Evolutionary conservation across 805 yeast genomes (phyloP).

Genomic region (Hanseniaspora taiwanica): DNA sequence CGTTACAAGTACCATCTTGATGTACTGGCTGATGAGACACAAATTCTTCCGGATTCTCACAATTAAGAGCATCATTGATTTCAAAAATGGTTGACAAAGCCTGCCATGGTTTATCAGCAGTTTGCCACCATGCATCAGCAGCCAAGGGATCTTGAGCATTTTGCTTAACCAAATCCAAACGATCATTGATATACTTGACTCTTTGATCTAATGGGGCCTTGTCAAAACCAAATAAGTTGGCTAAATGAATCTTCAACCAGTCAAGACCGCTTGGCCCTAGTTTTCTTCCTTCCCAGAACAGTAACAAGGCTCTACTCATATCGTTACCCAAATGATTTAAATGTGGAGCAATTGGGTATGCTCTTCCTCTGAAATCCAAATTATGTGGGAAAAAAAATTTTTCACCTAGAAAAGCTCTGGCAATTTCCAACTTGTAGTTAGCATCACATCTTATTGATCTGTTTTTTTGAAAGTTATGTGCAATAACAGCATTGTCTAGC

Average conservation of each 20-base stretch:
- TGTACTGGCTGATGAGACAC: constrained; percentile 68
- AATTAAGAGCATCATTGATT: constrained; percentile 42
- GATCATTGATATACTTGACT: constrained; percentile 42
- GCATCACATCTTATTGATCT: constrained; percentile 89
- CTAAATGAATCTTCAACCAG: constrained; percentile 68
- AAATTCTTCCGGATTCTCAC: constrained; percentile 51
- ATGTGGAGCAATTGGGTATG: constrained; percentile 70
- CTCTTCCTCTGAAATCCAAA: constrained; percentile 73
- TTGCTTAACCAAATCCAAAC: constrained; percentile 39
- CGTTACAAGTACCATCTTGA: constrained; percentile 82
- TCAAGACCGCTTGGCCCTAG: constrained; percentile 50
- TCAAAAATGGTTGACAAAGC: constrained; percentile 60
- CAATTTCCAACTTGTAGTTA: constrained; percentile 88
- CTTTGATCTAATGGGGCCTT: constrained; percentile 58
- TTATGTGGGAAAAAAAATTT: constrained; percentile 69
- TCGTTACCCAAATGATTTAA: constrained; percentile 75
- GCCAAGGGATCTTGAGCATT: constrained; percentile 52
- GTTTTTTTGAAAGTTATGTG: constrained; percentile 45
- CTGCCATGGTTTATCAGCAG: constrained; percentile 80
- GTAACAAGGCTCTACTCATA: constrained; percentile 54
- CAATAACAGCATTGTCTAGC: constrained; percentile 13
- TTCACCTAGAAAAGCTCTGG: constrained; percentile 81
- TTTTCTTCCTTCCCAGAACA: constrained; percentile 66
- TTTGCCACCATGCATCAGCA: constrained; percentile 50
- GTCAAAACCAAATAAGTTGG: constrained; percentile 64